phyloP scores from a whole-genome alignment of 2,329 filamentous ascomycete species.

The Cadophora gregata region DNA sequence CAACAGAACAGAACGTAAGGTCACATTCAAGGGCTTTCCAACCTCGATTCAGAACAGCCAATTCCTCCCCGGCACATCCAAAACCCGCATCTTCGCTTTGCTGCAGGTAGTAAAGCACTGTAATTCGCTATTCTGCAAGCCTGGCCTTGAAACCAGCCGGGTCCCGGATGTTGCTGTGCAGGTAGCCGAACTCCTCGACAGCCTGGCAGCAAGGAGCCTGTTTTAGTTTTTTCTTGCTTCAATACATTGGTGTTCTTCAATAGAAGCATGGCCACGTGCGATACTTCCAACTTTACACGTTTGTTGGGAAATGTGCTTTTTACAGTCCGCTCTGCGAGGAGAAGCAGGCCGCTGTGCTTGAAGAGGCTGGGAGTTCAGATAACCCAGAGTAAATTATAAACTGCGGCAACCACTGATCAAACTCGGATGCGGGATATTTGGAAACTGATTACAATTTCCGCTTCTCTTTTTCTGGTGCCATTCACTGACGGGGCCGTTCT shows the following conservation, averaged over 20 bases:
- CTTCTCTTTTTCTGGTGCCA: too few species aligned
- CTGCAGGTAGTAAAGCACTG: constrained; percentile 3
- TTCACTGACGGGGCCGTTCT: neutral
- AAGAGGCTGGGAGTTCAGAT: too few species aligned
- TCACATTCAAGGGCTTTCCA: too few species aligned
- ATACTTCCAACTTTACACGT: too few species aligned
- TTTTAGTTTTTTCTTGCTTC: neutral
- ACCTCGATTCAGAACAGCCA: neutral
- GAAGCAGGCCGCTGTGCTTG: too few species aligned
- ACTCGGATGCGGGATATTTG: too few species aligned
- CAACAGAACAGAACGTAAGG: too few species aligned
- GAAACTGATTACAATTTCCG: too few species aligned
- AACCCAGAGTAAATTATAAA: too few species aligned
- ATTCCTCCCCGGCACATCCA: neutral
- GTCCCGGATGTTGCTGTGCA: neutral
- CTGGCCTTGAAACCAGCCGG: neutral
- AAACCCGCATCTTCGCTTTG: neutral
- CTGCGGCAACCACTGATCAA: too few species aligned
- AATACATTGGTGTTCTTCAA: neutral
- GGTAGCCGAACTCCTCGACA: neutral
- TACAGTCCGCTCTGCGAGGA: neutral
- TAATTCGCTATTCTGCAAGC: constrained; percentile 4
- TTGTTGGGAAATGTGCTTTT: neutral
- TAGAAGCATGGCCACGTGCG: neutral
- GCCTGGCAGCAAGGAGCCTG: neutral